Percentiles rank a stretch among this genome's conserved stretches.
Evolutionary conservation across 345 rosid genomes (phyloP).

Genomic region (Melastoma malabathricum): DNA sequence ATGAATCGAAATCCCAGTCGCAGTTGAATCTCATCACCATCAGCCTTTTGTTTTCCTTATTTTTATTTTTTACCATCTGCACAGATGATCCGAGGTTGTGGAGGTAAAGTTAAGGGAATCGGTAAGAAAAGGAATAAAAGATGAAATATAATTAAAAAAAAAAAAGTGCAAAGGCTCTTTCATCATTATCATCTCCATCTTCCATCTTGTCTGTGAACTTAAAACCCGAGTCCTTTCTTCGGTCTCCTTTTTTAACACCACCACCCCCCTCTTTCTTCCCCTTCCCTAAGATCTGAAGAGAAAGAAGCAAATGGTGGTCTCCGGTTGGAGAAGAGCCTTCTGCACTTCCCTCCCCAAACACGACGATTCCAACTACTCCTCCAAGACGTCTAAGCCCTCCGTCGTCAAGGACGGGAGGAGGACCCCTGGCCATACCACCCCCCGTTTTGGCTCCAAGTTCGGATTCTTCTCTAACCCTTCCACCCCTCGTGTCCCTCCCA

Average conservation of each 20-base stretch:
- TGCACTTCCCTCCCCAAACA: slow-evolving; percentile 62
- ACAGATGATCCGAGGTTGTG: neutral
- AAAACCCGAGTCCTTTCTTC: too few species aligned
- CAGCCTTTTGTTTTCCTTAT: too few species aligned
- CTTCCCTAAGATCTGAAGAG: neutral
- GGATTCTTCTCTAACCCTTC: slow-evolving; percentile 75
- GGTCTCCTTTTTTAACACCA: slow-evolving; percentile 3
- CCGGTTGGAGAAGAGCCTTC: slow-evolving; percentile 70
- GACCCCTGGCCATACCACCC: slow-evolving; percentile 16
- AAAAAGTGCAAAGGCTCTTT: neutral
- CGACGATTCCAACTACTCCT: slow-evolving; percentile 12
- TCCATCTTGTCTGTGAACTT: neutral
- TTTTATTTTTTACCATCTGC: too few species aligned
- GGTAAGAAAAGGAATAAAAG: neutral
- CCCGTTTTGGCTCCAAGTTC: slow-evolving; percentile 44
- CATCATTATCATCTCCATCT: neutral
- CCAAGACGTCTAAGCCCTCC: slow-evolving; percentile 14
- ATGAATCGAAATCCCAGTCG: too few species aligned
- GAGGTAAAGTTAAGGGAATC: neutral
- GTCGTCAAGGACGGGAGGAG: slow-evolving; percentile 1
- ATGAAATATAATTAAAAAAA: neutral
- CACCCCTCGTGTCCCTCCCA: slow-evolving; percentile 52
- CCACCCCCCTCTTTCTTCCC: neutral
- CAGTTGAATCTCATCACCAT: too few species aligned
- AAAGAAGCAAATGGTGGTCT: slow-evolving; percentile 41